Evolutionary conservation across 1,284 basidiomycete species (phyloP).

Genomic region (Sanghuangporus sanghuang): DNA sequence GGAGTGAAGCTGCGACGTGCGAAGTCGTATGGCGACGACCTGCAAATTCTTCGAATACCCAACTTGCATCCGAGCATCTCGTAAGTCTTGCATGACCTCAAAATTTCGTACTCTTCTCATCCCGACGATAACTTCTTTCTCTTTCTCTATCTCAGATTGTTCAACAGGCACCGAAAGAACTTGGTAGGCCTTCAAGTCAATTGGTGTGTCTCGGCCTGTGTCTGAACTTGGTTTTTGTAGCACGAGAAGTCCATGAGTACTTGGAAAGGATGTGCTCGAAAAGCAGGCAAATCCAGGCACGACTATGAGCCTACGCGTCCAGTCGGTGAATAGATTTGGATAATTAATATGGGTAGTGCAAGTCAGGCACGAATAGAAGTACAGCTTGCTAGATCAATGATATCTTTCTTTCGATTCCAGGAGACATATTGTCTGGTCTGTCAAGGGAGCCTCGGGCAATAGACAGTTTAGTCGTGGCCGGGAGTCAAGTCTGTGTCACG

Average conservation of each 20-base stretch:
- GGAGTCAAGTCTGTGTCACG: no score
- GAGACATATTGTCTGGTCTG: no score
- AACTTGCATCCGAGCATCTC: constrained; percentile 57
- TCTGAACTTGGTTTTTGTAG: background rate
- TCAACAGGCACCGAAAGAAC: constrained; percentile 26
- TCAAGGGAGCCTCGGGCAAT: no score
- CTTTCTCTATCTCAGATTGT: constrained; percentile 20
- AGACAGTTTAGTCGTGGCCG: no score
- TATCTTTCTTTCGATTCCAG: no score
- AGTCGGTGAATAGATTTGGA: no score
- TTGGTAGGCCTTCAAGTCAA: constrained; percentile 21
- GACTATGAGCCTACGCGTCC: background rate
- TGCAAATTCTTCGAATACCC: constrained; percentile 51
- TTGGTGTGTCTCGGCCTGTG: background rate
- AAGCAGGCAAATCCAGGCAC: background rate
- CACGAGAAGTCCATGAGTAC: constrained; percentile 7
- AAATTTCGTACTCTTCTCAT: background rate
- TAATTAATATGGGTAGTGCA: no score
- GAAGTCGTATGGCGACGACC: constrained; percentile 57
- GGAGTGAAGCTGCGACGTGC: constrained; percentile 33
- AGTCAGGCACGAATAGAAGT: no score
- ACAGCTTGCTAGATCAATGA: background rate
- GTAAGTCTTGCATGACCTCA: constrained; percentile 30
- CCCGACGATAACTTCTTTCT: background rate
- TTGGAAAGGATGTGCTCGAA: background rate